Percentiles rank a stretch among this genome's conserved stretches.
phyloP scores from a whole-genome alignment of 2,329 filamentous ascomycete species.

The Pseudogymnoascus sp. region DNA sequence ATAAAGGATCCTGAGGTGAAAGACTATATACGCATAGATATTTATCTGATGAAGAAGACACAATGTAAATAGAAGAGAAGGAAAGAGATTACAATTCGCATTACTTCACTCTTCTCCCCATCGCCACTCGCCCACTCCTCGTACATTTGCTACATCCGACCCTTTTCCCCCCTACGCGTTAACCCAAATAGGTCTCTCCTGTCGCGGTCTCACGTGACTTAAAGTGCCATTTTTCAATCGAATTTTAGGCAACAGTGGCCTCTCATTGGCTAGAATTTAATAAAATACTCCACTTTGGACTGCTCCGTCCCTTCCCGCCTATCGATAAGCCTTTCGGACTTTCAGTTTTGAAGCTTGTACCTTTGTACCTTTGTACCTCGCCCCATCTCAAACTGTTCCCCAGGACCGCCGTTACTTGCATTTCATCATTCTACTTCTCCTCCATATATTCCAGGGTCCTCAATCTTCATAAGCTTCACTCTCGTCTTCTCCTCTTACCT shows the following conservation, averaged over 20 bases:
- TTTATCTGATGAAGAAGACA: not conserved
- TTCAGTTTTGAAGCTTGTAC: conserved; percentile 6
- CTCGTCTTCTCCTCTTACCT: not conserved
- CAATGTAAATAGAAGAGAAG: not conserved
- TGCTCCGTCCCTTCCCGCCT: not conserved
- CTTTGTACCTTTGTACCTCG: not conserved
- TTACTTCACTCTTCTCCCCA: not conserved
- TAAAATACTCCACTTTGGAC: not conserved
- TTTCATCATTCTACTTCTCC: not conserved
- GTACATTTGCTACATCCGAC: not conserved
- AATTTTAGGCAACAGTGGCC: not conserved
- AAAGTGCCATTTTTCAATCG: not conserved
- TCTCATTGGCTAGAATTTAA: not conserved
- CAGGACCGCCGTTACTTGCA: not conserved
- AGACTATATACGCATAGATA: not conserved
- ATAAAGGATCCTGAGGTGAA: not conserved
- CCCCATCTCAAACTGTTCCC: not conserved
- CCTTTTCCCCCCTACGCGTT: conserved; percentile 7
- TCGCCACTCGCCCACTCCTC: not conserved
- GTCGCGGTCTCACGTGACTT: conserved; percentile 1
- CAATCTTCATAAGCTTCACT: not conserved
- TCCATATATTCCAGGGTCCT: not conserved
- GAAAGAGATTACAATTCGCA: not conserved
- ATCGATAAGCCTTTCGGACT: conserved; percentile 3
- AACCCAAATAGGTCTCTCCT: conserved; percentile 5